phyloP scores from a whole-genome alignment of 2,329 filamentous ascomycete species.

The Fusarium verticillioides region DNA sequence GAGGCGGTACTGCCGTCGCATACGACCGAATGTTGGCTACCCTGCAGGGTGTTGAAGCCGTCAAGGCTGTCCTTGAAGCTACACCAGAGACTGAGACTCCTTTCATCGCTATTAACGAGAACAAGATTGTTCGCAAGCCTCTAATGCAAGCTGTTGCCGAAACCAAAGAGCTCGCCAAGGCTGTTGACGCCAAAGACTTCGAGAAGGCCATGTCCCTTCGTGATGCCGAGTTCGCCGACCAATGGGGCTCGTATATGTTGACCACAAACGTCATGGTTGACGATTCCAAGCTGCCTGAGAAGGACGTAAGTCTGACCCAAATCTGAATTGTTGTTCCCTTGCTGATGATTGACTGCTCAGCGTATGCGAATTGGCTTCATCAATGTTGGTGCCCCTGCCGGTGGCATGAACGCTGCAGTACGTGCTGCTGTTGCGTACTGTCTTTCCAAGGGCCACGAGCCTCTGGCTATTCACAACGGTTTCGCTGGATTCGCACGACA shows the following conservation, averaged over 20 bases:
- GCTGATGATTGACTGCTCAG: conserved; percentile 57
- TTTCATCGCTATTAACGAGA: conserved; percentile 96
- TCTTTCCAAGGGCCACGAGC: conserved; percentile 88
- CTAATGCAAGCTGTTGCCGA: conserved; percentile 88
- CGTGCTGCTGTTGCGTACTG: conserved; percentile 95
- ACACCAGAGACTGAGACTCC: conserved; percentile 90
- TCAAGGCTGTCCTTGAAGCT: conserved; percentile 89
- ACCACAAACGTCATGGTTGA: conserved; percentile 86
- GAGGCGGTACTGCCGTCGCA: conserved; percentile 90
- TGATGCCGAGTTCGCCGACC: conserved; percentile 93
- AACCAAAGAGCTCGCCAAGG: conserved; percentile 84
- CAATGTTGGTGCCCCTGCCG: conserved; percentile 94
- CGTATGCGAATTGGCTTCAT: conserved; percentile 95
- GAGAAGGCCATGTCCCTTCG: conserved; percentile 86
- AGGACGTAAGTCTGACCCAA: conserved; percentile 68
- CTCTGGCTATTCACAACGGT: conserved; percentile 93
- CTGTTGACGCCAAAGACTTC: conserved; percentile 88
- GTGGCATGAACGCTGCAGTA: conserved; percentile 98
- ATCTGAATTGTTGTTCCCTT: not conserved
- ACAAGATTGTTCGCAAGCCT: conserved; percentile 93
- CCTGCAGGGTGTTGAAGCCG: conserved; percentile 92
- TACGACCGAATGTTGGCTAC: conserved; percentile 96
- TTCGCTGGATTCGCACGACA: conserved; percentile 95
- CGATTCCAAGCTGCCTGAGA: conserved; percentile 71
- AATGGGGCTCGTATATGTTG: conserved; percentile 89